These are phyloP conservation scores for Scleromitrula shiraiana DNA, from an alignment of 2,329 filamentous ascomycete species.

Conservation along the genomic window DNA sequence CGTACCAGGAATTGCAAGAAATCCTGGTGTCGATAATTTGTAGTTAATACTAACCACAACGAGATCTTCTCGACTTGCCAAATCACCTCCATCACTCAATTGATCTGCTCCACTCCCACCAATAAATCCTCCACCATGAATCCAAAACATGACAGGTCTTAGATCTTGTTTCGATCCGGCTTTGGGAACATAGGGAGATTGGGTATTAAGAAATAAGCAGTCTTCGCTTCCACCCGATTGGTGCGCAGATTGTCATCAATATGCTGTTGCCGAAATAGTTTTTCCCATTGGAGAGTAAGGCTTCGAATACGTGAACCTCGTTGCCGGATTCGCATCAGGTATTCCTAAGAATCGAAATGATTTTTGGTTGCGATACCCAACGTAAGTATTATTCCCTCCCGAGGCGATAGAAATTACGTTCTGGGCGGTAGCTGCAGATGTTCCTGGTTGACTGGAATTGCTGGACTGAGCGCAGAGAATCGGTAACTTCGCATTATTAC, in stretches of 20 bases:
- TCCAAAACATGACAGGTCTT: slow-evolving; percentile 31
- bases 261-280: slow-evolving; percentile 38
- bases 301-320: slow-evolving; percentile 32
- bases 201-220: slow-evolving; percentile 28
- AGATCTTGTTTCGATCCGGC: slow-evolving; percentile 15
- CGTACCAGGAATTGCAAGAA: slow-evolving; percentile 42
- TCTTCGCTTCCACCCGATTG: slow-evolving; percentile 29
- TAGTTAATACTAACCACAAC: slow-evolving; percentile 26
- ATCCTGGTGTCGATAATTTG: slow-evolving; percentile 23
- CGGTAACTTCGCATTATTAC: slow-evolving; percentile 31
- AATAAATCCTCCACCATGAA: slow-evolving; percentile 30
- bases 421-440: slow-evolving; percentile 28
- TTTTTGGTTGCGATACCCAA: slow-evolving; percentile 45
- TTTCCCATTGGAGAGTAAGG: slow-evolving; percentile 38
- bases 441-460: slow-evolving; percentile 27
- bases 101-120: slow-evolving; percentile 20
- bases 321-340: slow-evolving; percentile 21
- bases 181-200: slow-evolving; percentile 32
- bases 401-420: slow-evolving; percentile 35
- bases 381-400: slow-evolving; percentile 37
- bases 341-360: slow-evolving; percentile 35
- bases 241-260: slow-evolving; percentile 28
- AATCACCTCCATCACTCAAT: slow-evolving; percentile 23
- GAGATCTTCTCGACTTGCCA: slow-evolving; percentile 25
- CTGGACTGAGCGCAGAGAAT: slow-evolving; percentile 44